Percentiles rank a stretch among this genome's conserved stretches.
Evolutionary conservation across 148 eudicot genomes (phyloP).

Genomic region (Chenopodium berlandieri): DNA sequence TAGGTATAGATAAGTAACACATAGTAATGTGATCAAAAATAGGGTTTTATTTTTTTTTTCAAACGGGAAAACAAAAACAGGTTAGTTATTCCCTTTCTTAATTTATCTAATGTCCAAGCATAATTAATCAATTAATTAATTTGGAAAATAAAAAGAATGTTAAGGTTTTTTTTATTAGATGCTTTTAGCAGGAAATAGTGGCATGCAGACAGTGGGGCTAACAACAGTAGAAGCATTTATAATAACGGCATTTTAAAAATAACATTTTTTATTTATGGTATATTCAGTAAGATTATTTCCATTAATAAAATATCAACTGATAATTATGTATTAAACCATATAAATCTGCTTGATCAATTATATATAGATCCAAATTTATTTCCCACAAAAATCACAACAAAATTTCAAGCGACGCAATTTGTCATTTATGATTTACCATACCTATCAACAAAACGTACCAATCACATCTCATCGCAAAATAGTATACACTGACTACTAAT

Average conservation of each 20-base stretch:
- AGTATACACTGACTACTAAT: not conserved
- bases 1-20: not conserved
- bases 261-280: not conserved
- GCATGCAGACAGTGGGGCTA: conserved; percentile 13
- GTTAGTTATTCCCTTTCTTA: not conserved
- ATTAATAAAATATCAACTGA: not conserved
- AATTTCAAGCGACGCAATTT: not conserved
- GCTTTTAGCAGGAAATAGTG: not conserved
- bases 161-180: not conserved
- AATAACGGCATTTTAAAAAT: not conserved
- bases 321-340: not conserved
- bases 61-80: too few relatives aligned
- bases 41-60: too few relatives aligned
- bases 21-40: not conserved
- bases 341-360: not conserved
- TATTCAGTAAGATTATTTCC: not conserved
- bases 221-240: not conserved
- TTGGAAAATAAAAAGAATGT: not conserved
- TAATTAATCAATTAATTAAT: too few relatives aligned
- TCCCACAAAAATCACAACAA: not conserved
- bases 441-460: too few relatives aligned
- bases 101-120: not conserved
- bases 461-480: not conserved
- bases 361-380: not conserved
- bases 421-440: too few relatives aligned